Conservation (phyloP, 2,329 filamentous ascomycete species). For the Epichloe hybrida region DNA sequence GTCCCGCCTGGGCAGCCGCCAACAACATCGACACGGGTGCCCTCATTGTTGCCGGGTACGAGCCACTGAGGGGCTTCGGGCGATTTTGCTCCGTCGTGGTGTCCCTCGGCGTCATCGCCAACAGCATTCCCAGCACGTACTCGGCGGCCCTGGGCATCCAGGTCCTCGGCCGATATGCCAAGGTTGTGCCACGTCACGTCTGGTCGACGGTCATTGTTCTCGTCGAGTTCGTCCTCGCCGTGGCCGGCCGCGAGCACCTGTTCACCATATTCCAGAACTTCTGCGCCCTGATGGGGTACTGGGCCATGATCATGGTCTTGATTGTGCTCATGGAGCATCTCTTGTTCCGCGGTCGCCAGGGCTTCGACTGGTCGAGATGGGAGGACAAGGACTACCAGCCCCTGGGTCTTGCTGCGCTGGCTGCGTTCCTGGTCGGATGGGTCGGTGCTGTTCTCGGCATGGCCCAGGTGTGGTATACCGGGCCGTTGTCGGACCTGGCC, state of each 20-base stretch:
- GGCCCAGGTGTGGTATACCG: constrained; percentile 44
- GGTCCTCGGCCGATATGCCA: constrained; percentile 39
- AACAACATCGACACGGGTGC: constrained; percentile 41
- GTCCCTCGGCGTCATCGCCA: constrained; percentile 39
- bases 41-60: constrained; percentile 41
- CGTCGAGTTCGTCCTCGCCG: constrained; percentile 40
- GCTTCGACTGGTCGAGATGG: constrained; percentile 32
- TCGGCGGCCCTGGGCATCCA: constrained; percentile 46
- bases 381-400: constrained; percentile 31
- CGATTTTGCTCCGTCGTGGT: constrained; percentile 43
- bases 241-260: constrained; percentile 39
- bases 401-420: constrained; percentile 29
- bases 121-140: constrained; percentile 42
- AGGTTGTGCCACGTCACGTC: constrained; percentile 37
- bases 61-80: constrained; percentile 40
- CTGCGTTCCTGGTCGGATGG: constrained; percentile 30
- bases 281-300: constrained; percentile 39
- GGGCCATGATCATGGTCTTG: constrained; percentile 37
- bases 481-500: constrained; percentile 42
- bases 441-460: constrained; percentile 43
- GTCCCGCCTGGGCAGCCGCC: constrained; percentile 34
- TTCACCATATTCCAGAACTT: constrained; percentile 41
- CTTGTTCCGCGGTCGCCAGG: constrained; percentile 26
- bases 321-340: constrained; percentile 33
- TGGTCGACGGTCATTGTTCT: constrained; percentile 40